A percentile compares a stretch with the other conserved stretches of the same genome.
These are phyloP conservation scores for Entomortierella chlamydospora DNA, from an alignment of 192 early-diverging fungal genomes.

Conservation along the genomic window DNA sequence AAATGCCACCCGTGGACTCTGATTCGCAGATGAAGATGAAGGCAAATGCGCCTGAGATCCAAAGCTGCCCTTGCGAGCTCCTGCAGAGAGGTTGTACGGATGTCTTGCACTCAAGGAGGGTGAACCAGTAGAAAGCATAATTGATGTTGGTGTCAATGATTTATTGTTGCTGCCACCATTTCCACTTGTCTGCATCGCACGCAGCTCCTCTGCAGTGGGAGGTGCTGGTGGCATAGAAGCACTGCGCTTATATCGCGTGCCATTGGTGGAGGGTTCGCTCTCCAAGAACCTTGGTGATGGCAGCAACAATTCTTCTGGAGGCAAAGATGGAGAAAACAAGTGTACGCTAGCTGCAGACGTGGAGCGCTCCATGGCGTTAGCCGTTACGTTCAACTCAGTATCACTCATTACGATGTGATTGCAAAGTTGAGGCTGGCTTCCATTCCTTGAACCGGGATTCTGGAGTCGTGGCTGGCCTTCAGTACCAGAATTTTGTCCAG, in stretches of 20 bases:
- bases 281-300: not conserved
- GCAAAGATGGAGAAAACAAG: constrained; percentile 8
- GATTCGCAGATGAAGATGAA: constrained; percentile 7
- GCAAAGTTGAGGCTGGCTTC: not conserved
- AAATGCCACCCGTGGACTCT: constrained; percentile 31
- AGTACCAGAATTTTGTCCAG: not conserved
- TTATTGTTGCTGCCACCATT: not conserved
- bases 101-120: constrained; percentile 14
- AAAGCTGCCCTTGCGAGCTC: not conserved
- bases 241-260: constrained; percentile 23
- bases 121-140: not conserved
- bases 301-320: not conserved
- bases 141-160: not conserved
- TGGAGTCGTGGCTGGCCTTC: not conserved
- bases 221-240: constrained; percentile 30
- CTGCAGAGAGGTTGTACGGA: not conserved
- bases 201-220: not conserved
- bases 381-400: not conserved
- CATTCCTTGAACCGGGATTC: not conserved
- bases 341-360: not conserved
- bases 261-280: not conserved
- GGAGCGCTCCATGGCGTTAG: constrained; percentile 3
- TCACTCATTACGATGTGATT: not conserved
- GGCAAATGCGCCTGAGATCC: not conserved
- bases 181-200: not conserved